Base-by-base conservation (phyloP, 1,284 basidiomycete genomes). In the Malassezia pachydermatis region DNA sequence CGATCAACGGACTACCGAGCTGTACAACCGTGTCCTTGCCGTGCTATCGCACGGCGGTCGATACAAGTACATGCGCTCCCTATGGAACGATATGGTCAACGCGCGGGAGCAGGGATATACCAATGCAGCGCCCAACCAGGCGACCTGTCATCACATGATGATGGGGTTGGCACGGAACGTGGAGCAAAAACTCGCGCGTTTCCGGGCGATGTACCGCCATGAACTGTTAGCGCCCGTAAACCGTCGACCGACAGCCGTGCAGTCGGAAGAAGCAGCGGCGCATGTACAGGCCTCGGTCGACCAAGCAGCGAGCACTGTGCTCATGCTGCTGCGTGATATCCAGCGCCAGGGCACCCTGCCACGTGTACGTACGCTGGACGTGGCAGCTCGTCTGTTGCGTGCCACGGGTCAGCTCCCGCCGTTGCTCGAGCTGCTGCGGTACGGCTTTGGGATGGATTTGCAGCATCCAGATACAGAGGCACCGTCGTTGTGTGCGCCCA, bases 371-470 rank as follows among this genome's bases (percentile, higher is more conserved):
- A 65, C 65, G 16, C 58, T 65, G 28, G 61, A 67, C 44, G 50
- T 60, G 32, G 59, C 60, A 0, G 58, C 61, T 19, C 50, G 64
- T 9, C 48, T 64, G n/a, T 46, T 68, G 34, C 58, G 65, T 24
- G 44, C 63, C 1, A 60, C 57, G 0, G 68, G 66, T 10, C 62
- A 67, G 50, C 41, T 67, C 32, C 57, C 62, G 13, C 59, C 55
- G 1, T 49, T 69, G 16, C 45, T 57, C 10, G 11, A 54, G 35
- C 56, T 71, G 29, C 47, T 66, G 38, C 54, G 54, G n/a, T 39
- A 53, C n/a, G 55, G 53, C 5, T 68, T 62, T 48, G 67, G 63
- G 19, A 48, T 70, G 33, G 64, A 70, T 35, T 39, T 71, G 10
- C 35, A 48, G 22, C 30, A 58, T 5, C 59, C 59, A 17, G 66